Evolutionary conservation across 768 basidiomycete species (phyloP).

Genomic region (Mycena crocata): DNA sequence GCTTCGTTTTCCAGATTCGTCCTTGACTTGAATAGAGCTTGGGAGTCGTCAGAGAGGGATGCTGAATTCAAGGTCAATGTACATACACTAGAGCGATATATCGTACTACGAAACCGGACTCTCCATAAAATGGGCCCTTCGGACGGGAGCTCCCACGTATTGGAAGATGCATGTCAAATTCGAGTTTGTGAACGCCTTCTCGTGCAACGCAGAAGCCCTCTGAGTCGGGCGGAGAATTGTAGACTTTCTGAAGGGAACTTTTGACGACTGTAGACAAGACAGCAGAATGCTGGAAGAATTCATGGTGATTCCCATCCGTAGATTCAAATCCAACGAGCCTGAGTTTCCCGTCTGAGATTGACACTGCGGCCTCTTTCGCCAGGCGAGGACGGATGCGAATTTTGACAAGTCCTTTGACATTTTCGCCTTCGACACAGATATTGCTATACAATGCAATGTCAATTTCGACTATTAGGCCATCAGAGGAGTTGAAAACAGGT

Average conservation of each 20-base stretch:
- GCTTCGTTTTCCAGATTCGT: conserved; percentile 69
- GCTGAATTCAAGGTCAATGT: conserved; percentile 1
- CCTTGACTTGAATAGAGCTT: conserved; percentile 83
- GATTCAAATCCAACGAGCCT: conserved; percentile 89
- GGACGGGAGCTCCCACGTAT: conserved; percentile 64
- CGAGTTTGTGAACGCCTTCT: conserved; percentile 76
- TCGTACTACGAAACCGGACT: conserved; percentile 71
- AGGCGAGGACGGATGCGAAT: conserved; percentile 68
- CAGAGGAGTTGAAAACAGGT: background rate
- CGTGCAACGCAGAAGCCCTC: conserved; percentile 73
- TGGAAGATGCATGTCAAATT: conserved; percentile 79
- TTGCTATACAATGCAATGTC: conserved; percentile 84
- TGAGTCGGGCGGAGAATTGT: conserved; percentile 57
- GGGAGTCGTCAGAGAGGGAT: conserved; percentile 14
- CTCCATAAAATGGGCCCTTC: conserved; percentile 67
- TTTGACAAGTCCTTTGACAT: conserved; percentile 76
- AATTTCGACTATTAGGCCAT: conserved; percentile 64
- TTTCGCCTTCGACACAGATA: conserved; percentile 82
- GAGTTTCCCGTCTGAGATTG: conserved; percentile 81
- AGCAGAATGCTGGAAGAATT: conserved; percentile 84
- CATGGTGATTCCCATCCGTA: conserved; percentile 68
- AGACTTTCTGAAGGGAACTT: conserved; percentile 56
- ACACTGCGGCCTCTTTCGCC: conserved; percentile 67
- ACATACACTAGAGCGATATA: conserved; percentile 87
- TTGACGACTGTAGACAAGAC: conserved; percentile 63